Evolutionary conservation across 345 rosid species (phyloP), one percentile per base, ranked within the genome.

Genomic region (Acer negundo): DNA sequence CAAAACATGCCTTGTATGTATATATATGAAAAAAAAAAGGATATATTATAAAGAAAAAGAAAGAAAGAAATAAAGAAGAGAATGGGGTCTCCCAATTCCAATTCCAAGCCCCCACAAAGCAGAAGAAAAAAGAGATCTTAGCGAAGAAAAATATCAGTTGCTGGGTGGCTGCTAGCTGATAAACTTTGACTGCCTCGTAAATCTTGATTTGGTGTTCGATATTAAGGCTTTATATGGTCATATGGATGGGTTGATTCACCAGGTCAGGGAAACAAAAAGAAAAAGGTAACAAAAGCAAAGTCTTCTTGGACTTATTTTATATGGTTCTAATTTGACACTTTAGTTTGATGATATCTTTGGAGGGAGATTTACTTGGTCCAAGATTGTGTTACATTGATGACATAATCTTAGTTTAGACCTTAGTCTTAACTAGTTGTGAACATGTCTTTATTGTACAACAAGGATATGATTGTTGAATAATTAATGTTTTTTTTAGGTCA

Each of bases 111-210:
- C 47, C 63, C 1, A 26, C 67, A 84, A 80, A 72, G 80, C 70
- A 76, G 13, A 63, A 46, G 20, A 40, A 72, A 40, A 44, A 24
- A 81, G 58, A 42, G 75, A 69, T 69, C 73, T 69, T 1, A 49
- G 55, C 3, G 11, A 69, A 78, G 49, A 62, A 70, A 72, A 80
- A 61, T 53, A 61, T 53, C 69, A 35, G 62, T 64, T 17, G 11
- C 66, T 12, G 11, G n/a, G 11, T 35, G 68, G 62, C 31, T 63
- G 76, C 66, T 8, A 38, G 70, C 72, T 42, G 49, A 62, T 31
- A 65, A 42, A 79, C 77, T 85, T 87, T 87, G 90, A 85, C 89
- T 70, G 87, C 84, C 85, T 85, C 87, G 84, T 81, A 76, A 84
- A 78, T 82, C 87, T 72, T 80, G 13, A 70, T 67, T 63, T 47